A percentile compares a stretch with the other conserved stretches of the same genome.
phyloP scores from a whole-genome alignment of 768 basidiomycete species.

The Tricholoma saponaceum region DNA sequence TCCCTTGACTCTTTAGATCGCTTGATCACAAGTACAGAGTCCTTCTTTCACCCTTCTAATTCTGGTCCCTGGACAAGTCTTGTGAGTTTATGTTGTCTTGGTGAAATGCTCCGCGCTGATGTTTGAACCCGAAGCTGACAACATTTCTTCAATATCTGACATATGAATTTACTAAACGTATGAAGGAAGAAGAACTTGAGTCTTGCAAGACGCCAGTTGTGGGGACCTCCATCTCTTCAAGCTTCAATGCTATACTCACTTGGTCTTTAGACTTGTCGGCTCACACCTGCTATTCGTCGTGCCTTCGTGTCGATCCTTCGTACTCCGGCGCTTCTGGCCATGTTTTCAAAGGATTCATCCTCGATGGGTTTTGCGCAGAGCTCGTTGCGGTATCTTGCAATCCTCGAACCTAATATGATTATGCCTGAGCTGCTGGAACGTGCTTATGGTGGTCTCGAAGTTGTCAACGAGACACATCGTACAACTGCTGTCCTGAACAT shows the following conservation, averaged over 20 bases:
- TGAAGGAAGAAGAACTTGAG: constrained; percentile 71
- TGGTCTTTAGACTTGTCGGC: constrained; percentile 52
- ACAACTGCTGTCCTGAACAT: constrained; percentile 89
- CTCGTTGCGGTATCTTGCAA: constrained; percentile 71
- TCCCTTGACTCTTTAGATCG: constrained; percentile 86
- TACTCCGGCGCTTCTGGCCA: constrained; percentile 84
- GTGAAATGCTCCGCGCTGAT: constrained; percentile 2
- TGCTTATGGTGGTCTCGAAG: constrained; percentile 88
- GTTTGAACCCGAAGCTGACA: constrained; percentile 43
- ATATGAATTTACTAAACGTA: constrained; percentile 76
- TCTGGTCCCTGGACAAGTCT: constrained; percentile 76
- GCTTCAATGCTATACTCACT: not conserved
- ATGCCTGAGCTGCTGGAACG: constrained; percentile 92
- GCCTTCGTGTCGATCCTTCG: constrained; percentile 78
- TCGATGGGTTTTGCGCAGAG: constrained; percentile 81
- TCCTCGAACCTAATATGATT: constrained; percentile 78
- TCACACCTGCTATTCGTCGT: constrained; percentile 78
- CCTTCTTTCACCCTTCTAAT: constrained; percentile 95
- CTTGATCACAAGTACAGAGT: constrained; percentile 87
- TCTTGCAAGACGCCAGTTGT: constrained; percentile 79
- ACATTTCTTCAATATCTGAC: constrained; percentile 69
- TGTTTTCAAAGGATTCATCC: constrained; percentile 84
- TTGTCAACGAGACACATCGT: constrained; percentile 91
- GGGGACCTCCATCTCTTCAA: constrained; percentile 15
- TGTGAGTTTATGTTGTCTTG: constrained; percentile 30